Conservation (phyloP, 805 yeast genomes). For the Dipodascopsis uninucleata region DNA sequence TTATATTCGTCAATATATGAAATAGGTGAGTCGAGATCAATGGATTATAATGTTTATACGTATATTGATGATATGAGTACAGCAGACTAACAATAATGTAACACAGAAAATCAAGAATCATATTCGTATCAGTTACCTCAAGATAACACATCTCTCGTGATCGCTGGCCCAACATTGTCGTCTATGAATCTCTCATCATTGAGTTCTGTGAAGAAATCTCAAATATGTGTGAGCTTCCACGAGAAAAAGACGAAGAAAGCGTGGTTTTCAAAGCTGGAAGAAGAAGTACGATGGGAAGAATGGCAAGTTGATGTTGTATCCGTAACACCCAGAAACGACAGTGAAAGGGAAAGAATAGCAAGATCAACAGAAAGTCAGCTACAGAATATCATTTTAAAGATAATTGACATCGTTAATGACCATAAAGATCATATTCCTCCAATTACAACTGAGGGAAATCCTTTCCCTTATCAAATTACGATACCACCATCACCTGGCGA, state of each 20-base stretch:
- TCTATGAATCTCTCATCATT: constrained; percentile 15
- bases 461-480: constrained; percentile 55
- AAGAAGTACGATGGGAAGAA: constrained; percentile 61
- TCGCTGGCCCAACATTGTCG: constrained; percentile 19
- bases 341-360: constrained; percentile 10
- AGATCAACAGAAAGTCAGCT: constrained; percentile 36
- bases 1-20: background rate
- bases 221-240: constrained; percentile 30
- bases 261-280: constrained; percentile 52
- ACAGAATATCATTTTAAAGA: constrained; percentile 41
- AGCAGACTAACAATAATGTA: too few species aligned
- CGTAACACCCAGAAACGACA: constrained; percentile 36
- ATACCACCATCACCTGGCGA: constrained; percentile 32
- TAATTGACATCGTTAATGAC: constrained; percentile 52
- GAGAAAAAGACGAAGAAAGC: constrained; percentile 40
- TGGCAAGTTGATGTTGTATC: constrained; percentile 59
- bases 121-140: too few species aligned
- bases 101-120: too few species aligned
- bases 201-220: constrained; percentile 9
- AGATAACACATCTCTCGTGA: constrained; percentile 1
- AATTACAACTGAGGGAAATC: constrained; percentile 59
- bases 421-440: constrained; percentile 71
- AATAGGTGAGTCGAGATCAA: background rate
- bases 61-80: constrained; percentile 1
- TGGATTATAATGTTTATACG: background rate